Evolutionary conservation across 371 early-diverging fungal genomes (phyloP).

Genomic region (Mortierella sp.): DNA sequence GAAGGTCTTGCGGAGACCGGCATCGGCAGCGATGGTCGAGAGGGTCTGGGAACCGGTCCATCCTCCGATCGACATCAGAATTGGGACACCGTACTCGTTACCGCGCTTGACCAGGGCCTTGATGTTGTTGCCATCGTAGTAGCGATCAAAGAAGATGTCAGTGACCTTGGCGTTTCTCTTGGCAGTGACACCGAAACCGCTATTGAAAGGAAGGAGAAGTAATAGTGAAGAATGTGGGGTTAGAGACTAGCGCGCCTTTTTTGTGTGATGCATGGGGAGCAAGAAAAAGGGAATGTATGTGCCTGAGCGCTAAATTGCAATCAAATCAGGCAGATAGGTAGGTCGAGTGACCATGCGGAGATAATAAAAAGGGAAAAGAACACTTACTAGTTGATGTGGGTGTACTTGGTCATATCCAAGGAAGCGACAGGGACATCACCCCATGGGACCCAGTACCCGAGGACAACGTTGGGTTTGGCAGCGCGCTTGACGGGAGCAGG

Average conservation of each 20-base stretch:
- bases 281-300: neutral
- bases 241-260: neutral
- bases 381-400: constrained; percentile 77
- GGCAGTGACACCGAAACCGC: constrained; percentile 55
- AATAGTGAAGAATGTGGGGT: neutral
- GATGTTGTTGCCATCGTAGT: constrained; percentile 59
- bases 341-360: neutral
- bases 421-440: constrained; percentile 67
- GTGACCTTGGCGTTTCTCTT: constrained; percentile 47
- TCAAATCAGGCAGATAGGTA: too few species aligned
- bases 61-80: constrained; percentile 82
- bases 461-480: constrained; percentile 38
- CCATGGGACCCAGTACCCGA: constrained; percentile 77
- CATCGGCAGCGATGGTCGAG: constrained; percentile 66
- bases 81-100: constrained; percentile 71
- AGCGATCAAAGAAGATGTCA: constrained; percentile 51
- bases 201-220: neutral
- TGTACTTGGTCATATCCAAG: constrained; percentile 68
- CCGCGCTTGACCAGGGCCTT: constrained; percentile 65
- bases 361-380: neutral
- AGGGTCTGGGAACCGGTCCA: constrained; percentile 83
- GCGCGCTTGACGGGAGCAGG: constrained; percentile 47
- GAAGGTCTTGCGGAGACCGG: constrained; percentile 63
- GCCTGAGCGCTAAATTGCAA: neutral
- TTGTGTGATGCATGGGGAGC: neutral